Conservation (phyloP, 345 rosid species). For the Moricandia moricandioides region DNA sequence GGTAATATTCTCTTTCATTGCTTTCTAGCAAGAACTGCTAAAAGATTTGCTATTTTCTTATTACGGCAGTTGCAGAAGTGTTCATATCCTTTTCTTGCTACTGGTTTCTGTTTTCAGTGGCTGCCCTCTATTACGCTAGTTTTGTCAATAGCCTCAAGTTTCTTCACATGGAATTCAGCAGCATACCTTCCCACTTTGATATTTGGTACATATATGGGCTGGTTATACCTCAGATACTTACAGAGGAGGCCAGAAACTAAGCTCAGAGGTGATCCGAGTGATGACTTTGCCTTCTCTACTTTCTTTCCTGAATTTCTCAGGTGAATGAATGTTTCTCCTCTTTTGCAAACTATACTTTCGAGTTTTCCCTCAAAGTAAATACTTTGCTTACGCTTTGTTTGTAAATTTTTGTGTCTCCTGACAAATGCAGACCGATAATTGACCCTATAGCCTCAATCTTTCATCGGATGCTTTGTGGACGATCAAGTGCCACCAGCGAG, state of each 20-base stretch:
- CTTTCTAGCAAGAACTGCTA: not conserved
- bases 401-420: not conserved
- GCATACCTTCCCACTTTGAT: constrained; percentile 84
- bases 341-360: not conserved
- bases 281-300: constrained; percentile 87
- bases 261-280: constrained; percentile 90
- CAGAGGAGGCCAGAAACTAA: constrained; percentile 87
- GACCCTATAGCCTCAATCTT: constrained; percentile 79
- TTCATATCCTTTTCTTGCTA: constrained; percentile 21
- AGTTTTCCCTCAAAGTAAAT: not conserved
- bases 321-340: constrained; percentile 36
- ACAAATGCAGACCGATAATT: constrained; percentile 63
- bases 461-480: constrained; percentile 84
- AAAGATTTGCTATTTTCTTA: not conserved
- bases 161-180: constrained; percentile 68
- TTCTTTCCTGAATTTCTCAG: constrained; percentile 90
- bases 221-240: constrained; percentile 89
- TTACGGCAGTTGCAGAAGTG: constrained; percentile 1
- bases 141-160: constrained; percentile 67
- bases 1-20: constrained; percentile 36
- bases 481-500: constrained; percentile 48
- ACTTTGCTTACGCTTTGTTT: constrained; percentile 1
- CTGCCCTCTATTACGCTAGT: constrained; percentile 71
- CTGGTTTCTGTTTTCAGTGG: constrained; percentile 66
- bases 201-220: constrained; percentile 87